Conservation (phyloP, 1,139 yeast genomes). For the Trichomonascaceae sp. region DNA sequence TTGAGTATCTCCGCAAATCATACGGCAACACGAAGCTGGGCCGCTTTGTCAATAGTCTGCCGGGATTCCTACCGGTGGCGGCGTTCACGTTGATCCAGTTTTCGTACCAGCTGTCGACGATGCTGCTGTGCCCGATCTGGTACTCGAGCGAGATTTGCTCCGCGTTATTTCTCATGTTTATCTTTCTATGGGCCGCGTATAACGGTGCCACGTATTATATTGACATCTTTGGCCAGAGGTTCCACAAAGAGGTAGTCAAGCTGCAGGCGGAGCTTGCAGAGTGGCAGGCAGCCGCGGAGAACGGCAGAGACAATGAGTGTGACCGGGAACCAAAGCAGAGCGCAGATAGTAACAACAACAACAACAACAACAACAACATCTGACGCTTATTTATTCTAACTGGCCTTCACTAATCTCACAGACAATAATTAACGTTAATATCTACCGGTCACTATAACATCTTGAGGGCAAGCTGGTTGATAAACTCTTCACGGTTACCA, state of each 20-base stretch:
- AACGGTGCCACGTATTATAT: conserved; percentile 93
- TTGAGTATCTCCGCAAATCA: conserved; percentile 66
- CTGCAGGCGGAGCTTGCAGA: conserved; percentile 52
- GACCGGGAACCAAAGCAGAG: background rate
- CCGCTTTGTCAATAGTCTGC: conserved; percentile 66
- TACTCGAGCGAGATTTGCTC: conserved; percentile 58
- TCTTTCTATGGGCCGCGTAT: conserved; percentile 68
- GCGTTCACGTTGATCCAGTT: conserved; percentile 84
- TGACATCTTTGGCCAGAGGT: conserved; percentile 72
- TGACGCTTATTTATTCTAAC: no score
- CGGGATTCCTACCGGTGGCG: conserved; percentile 70
- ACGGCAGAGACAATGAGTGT: background rate
- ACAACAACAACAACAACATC: background rate
- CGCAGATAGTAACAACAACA: background rate
- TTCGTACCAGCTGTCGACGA: conserved; percentile 74
- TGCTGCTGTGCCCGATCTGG: conserved; percentile 84
- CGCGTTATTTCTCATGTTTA: conserved; percentile 50
- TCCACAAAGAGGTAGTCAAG: conserved; percentile 67
- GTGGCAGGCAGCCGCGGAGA: conserved; percentile 11
- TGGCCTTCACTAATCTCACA: no score
- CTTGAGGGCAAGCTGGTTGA: conserved; percentile 93
- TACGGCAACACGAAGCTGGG: conserved; percentile 57
- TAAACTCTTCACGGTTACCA: conserved; percentile 99
- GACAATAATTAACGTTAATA: no score
- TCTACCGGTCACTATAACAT: conserved; percentile 9